Evolutionary conservation across 2,329 filamentous ascomycete species (phyloP).

Genomic region (Beauveria bassiana): DNA sequence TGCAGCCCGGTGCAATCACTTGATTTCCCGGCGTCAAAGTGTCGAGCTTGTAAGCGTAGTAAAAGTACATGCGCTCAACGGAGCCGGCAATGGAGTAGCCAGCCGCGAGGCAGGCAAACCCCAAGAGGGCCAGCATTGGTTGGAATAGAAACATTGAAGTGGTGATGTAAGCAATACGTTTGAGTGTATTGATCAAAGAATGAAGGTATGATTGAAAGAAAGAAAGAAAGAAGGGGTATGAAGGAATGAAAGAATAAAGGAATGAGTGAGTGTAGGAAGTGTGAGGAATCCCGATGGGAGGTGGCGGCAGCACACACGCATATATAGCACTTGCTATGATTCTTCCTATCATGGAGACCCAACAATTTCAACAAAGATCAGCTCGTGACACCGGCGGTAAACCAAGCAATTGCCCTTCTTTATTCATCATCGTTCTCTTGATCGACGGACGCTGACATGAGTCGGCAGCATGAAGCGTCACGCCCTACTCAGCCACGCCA

Average conservation of each 20-base stretch:
- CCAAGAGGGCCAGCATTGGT: neutral
- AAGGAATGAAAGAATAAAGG: too few relatives aligned
- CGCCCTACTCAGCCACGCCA: neutral
- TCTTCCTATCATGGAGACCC: too few relatives aligned
- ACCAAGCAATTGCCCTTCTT: neutral
- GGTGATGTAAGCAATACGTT: neutral
- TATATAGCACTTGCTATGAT: neutral
- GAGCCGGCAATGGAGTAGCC: neutral
- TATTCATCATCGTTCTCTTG: neutral
- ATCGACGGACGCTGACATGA: neutral
- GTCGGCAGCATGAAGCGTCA: neutral
- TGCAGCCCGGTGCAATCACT: neutral
- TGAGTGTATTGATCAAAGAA: neutral
- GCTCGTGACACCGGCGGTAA: too few relatives aligned
- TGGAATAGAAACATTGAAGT: neutral
- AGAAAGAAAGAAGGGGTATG: too few relatives aligned
- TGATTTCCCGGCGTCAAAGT: neutral
- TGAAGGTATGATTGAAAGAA: too few relatives aligned
- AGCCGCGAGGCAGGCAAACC: neutral
- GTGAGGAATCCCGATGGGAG: neutral
- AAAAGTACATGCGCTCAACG: neutral
- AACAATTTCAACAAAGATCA: neutral
- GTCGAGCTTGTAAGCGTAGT: neutral
- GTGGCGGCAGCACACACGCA: neutral
- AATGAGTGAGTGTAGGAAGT: neutral